These are phyloP conservation scores for Neofusicoccum laricinum DNA, from an alignment of 2,329 filamentous ascomycete genomes.

Conservation along the genomic window DNA sequence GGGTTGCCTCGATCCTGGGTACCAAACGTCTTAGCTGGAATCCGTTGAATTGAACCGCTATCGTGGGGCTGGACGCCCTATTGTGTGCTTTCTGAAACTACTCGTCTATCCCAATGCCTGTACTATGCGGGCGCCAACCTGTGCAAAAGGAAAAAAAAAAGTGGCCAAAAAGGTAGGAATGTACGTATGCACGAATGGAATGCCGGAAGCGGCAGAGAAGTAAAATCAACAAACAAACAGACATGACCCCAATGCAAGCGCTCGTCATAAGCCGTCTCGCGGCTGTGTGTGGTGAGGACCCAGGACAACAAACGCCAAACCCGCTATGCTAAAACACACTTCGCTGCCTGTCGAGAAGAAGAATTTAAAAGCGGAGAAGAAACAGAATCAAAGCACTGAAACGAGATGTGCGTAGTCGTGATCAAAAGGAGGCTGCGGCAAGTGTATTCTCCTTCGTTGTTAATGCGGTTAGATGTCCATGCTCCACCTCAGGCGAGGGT, in stretches of 20 bases:
- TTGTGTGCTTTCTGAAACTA: background rate
- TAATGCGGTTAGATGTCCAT: slow-evolving; percentile 38
- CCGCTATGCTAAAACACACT: slow-evolving; percentile 10
- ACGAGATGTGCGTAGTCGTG: background rate
- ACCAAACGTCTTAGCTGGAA: slow-evolving; percentile 3
- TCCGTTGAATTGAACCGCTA: background rate
- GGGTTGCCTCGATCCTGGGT: slow-evolving; percentile 4
- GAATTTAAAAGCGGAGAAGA: background rate
- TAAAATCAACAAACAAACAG: background rate
- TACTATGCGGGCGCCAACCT: background rate
- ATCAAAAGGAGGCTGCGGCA: background rate
- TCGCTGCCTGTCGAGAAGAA: slow-evolving; percentile 3
- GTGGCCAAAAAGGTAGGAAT: background rate
- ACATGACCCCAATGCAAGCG: slow-evolving; percentile 15
- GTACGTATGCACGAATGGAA: slow-evolving; percentile 7
- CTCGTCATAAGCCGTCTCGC: slow-evolving; percentile 15
- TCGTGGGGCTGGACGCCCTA: background rate
- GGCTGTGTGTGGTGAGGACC: slow-evolving; percentile 3
- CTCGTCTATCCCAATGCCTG: slow-evolving; percentile 5
- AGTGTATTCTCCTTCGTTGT: background rate
- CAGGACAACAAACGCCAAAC: slow-evolving; percentile 16
- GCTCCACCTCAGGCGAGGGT: slow-evolving; percentile 40
- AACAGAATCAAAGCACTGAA: background rate
- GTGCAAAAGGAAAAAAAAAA: background rate
- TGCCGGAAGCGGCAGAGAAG: background rate